Evolutionary conservation across 306 rosid genomes (phyloP).

Genomic region (Sphenostylis stenocarpa): DNA sequence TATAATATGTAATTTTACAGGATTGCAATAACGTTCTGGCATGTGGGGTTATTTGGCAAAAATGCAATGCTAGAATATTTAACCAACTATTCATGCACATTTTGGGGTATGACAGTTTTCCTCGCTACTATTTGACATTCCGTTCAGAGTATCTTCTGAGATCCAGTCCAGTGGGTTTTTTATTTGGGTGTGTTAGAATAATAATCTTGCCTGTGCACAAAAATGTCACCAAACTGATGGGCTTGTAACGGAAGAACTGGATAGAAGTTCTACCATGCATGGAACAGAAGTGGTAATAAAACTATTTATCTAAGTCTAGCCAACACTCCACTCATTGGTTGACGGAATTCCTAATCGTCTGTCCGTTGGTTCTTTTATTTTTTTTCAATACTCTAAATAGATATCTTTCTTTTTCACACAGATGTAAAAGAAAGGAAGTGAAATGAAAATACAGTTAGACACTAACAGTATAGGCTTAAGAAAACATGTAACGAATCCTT

Average conservation of each 20-base stretch:
- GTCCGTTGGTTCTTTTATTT: not conserved
- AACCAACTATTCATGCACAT: not conserved
- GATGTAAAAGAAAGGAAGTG: not conserved
- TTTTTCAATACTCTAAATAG: not conserved
- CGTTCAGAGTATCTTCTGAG: not conserved
- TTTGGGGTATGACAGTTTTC: not conserved
- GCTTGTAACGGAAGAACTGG: not conserved
- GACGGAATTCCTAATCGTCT: not conserved
- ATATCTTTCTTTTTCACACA: not conserved
- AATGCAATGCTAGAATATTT: not conserved
- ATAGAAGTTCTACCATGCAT: not conserved
- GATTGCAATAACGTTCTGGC: not conserved
- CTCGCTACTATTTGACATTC: not conserved
- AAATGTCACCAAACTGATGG: not conserved
- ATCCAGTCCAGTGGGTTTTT: not conserved
- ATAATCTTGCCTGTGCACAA: not conserved
- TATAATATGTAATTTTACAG: not conserved
- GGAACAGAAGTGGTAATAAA: not conserved
- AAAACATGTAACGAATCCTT: not conserved
- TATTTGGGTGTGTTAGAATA: not conserved
- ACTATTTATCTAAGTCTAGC: not conserved
- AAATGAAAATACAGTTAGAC: not conserved
- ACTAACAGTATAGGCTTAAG: not conserved
- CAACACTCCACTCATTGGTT: not conserved
- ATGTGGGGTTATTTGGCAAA: not conserved